These are phyloP conservation scores for Candida nonsorbophila DNA, from an alignment of 805 yeast genomes.

Conservation along the genomic window DNA sequence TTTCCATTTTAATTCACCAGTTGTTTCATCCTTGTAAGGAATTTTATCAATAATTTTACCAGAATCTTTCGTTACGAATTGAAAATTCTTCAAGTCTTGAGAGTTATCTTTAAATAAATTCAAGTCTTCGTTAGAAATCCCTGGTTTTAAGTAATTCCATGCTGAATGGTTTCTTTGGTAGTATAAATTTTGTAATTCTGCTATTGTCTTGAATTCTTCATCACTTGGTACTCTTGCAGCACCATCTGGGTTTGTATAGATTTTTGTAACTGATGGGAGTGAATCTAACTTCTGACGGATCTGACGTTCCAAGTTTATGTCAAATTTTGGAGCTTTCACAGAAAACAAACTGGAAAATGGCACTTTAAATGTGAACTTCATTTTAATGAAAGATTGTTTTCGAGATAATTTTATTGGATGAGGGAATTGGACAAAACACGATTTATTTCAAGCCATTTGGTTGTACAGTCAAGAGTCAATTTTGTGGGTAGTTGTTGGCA, in stretches of 20 bases:
- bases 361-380: constrained; percentile 39
- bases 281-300: constrained; percentile 57
- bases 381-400: constrained; percentile 8
- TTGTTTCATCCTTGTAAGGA: constrained; percentile 73
- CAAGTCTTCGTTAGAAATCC: constrained; percentile 50
- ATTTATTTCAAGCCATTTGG: no score
- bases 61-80: constrained; percentile 42
- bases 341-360: constrained; percentile 36
- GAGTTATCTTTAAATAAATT: constrained; percentile 56
- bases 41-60: constrained; percentile 74
- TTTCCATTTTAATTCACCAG: constrained; percentile 78
- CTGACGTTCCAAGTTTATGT: constrained; percentile 51
- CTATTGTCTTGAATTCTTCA: constrained; percentile 64
- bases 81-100: constrained; percentile 52
- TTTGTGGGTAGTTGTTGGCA: no score
- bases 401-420: constrained; percentile 9
- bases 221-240: constrained; percentile 66
- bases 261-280: constrained; percentile 58
- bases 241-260: constrained; percentile 74
- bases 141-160: constrained; percentile 41
- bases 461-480: no score
- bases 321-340: constrained; percentile 35
- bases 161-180: constrained; percentile 51
- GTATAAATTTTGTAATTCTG: constrained; percentile 61
- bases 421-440: no score